Evolutionary conservation across 2,329 filamentous ascomycete genomes (phyloP).

Genomic region (Trichoderma arundinaceum): DNA sequence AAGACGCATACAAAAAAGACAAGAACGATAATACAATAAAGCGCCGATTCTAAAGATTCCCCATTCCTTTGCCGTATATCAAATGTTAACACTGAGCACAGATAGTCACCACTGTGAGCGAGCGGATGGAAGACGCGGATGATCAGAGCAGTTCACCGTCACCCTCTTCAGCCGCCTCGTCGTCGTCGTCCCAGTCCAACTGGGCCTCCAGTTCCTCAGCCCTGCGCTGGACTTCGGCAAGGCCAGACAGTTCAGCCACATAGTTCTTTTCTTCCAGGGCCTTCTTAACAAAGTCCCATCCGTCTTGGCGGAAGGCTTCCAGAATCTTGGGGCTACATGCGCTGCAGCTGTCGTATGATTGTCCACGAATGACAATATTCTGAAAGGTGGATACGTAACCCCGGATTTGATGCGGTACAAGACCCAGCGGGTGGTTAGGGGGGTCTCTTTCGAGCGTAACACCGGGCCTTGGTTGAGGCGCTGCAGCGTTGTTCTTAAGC

Average conservation of each 20-base stretch:
- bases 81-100: not conserved
- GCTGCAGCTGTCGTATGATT: slow-evolving; percentile 80
- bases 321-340: slow-evolving; percentile 77
- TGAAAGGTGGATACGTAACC: slow-evolving; percentile 77
- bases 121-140: not conserved
- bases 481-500: slow-evolving; percentile 65
- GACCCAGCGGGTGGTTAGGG: slow-evolving; percentile 65
- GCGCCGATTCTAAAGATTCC: slow-evolving; percentile 11
- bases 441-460: slow-evolving; percentile 60
- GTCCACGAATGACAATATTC: slow-evolving; percentile 73
- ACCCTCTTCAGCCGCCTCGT: slow-evolving; percentile 53
- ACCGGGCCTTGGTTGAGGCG: slow-evolving; percentile 53
- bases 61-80: not conserved
- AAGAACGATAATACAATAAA: not conserved
- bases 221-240: slow-evolving; percentile 71
- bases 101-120: not conserved
- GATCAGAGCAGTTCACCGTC: slow-evolving; percentile 59
- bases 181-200: slow-evolving; percentile 68
- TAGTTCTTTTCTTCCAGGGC: slow-evolving; percentile 78
- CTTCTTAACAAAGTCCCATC: slow-evolving; percentile 78
- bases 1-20: not conserved
- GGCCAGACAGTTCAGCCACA: slow-evolving; percentile 75
- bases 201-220: slow-evolving; percentile 59
- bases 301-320: slow-evolving; percentile 67
- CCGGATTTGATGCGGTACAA: slow-evolving; percentile 80